Percentiles rank a stretch among this genome's conserved stretches.
These are phyloP conservation scores for Nicotiana undulata DNA, from an alignment of 257 asterid genomes.

Conservation along the genomic window DNA sequence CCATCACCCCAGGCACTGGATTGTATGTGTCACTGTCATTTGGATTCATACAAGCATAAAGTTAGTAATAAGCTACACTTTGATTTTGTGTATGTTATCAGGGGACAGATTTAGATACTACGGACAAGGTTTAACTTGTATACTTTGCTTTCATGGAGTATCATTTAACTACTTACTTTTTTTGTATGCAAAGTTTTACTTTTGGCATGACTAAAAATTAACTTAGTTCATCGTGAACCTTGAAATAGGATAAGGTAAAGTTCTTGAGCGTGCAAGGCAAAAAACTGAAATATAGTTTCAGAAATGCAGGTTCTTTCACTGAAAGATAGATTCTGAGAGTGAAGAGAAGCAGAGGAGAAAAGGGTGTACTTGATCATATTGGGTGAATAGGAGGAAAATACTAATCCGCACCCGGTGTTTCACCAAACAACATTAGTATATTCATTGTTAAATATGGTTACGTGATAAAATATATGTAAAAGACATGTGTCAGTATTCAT, in stretches of 20 bases:
- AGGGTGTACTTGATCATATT: too few relatives aligned
- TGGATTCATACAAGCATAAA: not conserved
- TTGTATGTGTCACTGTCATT: slow-evolving; percentile 69
- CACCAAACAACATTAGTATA: not conserved
- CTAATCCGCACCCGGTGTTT: not conserved
- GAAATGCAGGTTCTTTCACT: not conserved
- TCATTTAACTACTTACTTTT: not conserved
- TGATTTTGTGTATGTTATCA: not conserved
- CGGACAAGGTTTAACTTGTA: not conserved
- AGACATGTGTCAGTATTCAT: not conserved
- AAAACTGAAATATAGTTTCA: not conserved
- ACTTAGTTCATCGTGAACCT: not conserved
- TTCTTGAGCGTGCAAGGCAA: not conserved
- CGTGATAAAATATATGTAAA: not conserved
- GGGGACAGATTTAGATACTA: not conserved
- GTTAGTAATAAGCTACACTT: not conserved
- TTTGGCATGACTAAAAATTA: not conserved
- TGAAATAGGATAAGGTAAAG: not conserved
- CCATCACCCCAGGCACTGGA: slow-evolving; percentile 99
- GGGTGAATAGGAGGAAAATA: not conserved
- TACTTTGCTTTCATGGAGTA: not conserved
- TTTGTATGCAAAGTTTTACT: not conserved
- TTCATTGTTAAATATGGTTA: not conserved
- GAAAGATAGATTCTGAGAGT: not conserved
- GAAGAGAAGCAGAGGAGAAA: too few relatives aligned